Evolutionary conservation across 164 flowering plant genomes (phyloP).

Genomic region (Euptelea pleiosperma): DNA sequence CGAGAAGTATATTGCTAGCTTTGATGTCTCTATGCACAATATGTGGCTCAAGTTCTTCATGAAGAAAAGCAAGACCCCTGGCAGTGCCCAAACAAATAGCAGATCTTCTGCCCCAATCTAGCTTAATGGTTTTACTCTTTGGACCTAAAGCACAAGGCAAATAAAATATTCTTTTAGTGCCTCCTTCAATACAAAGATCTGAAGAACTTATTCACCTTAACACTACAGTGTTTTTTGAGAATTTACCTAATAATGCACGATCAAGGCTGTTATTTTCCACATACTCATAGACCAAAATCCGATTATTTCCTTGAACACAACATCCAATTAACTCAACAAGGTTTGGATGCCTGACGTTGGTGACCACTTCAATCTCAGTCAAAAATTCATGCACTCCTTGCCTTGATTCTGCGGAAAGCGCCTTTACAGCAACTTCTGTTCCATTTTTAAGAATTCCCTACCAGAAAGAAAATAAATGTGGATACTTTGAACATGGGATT

Average conservation of each 20-base stretch:
- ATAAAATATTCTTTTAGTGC: background rate
- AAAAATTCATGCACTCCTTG: constrained; percentile 72
- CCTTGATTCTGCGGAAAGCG: constrained; percentile 61
- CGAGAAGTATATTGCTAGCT: constrained; percentile 88
- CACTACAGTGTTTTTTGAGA: background rate
- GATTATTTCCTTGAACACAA: constrained; percentile 47
- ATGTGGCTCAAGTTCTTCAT: constrained; percentile 78
- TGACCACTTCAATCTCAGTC: constrained; percentile 58
- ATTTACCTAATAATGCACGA: constrained; percentile 54
- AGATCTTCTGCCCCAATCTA: constrained; percentile 70
- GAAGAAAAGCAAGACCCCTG: constrained; percentile 69
- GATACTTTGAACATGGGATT: background rate
- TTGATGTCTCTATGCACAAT: constrained; percentile 94
- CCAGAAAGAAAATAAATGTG: constrained; percentile 8
- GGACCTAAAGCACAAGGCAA: constrained; percentile 38
- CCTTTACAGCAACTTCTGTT: constrained; percentile 59
- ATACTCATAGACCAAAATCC: constrained; percentile 72
- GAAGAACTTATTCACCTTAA: constrained; percentile 6
- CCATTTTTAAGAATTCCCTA: constrained; percentile 59
- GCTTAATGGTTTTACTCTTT: constrained; percentile 27
- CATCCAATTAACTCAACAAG: constrained; percentile 75
- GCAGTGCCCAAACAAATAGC: constrained; percentile 77
- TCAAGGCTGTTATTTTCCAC: constrained; percentile 74
- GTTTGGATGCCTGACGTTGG: constrained; percentile 69
- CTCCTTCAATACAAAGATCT: constrained; percentile 1